Base-by-base conservation (phyloP, 306 rosid genomes). In the Pterocarpus santalinus region DNA sequence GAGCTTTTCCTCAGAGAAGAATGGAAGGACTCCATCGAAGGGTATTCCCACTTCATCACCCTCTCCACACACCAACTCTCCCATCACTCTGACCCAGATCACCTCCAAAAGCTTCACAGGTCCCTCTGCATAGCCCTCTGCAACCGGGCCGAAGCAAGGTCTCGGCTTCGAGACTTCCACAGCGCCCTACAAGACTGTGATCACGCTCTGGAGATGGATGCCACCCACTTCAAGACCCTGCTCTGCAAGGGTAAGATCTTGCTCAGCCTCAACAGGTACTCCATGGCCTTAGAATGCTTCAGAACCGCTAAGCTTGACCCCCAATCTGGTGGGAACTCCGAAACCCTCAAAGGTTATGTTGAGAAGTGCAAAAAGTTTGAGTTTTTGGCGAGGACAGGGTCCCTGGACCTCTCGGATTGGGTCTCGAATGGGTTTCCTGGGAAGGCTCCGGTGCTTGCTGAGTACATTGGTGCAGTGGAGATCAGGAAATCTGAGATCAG, bases 1-100 rank as follows among this genome's bases (percentile, higher is more conserved):
- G 97, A 95, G 76, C 91, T 90, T 44, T 81, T 92, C 70, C 83
- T 95, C 15, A 88, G 97, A 91, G 97, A 92, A 86, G 97, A 95
- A 87, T 95, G 97, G 97, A 81, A 70, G 1, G 92, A 90, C 0
- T 81, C 95, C 2, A 75, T 93, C 17, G 44, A 73, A 0, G 81
- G 89, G 7, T 95, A 91, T 77, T 88, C 97, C 30, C 86, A 83
- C 3, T 86, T 92, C 89, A 91, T 92, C 82, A 49, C 66, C 12
- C 86, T 89, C 74, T 89, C 79, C 69, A 55, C 61, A 7, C 63
- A 81, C 62, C 90, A 84, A 11, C 64, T 77, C 68, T 49, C 83
- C 5, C 61, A 65, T 1, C 75, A 44, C 57, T 71, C 85, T 11
- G 63, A 85, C 22, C 15, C 86, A 12, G 66, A 81, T 44, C 62